These are phyloP conservation scores for Nepenthes alata DNA, from an alignment of 179 eudicot species.

Conservation along the genomic window DNA sequence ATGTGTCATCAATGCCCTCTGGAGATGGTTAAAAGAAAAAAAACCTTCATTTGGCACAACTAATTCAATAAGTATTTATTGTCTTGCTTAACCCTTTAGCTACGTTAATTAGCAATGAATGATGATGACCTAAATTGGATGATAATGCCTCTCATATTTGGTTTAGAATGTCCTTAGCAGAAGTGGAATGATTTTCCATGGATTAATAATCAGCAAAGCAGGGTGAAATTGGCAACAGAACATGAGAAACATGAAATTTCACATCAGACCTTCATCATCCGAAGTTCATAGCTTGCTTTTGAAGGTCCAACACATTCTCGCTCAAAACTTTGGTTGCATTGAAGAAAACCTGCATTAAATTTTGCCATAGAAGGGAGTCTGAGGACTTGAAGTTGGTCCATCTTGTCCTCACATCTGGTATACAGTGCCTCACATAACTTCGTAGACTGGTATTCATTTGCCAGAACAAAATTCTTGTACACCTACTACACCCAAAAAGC, in stretches of 20 bases:
- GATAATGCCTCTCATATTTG: too few relatives aligned
- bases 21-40: neutral
- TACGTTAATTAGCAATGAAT: too few relatives aligned
- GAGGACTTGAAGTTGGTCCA: conserved; percentile 92
- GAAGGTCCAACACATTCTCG: conserved; percentile 76
- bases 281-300: conserved; percentile 62
- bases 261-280: conserved; percentile 66
- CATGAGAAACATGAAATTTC: neutral
- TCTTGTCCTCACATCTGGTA: conserved; percentile 75
- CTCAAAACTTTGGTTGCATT: conserved; percentile 79
- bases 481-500: conserved; percentile 28
- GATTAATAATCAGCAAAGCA: neutral
- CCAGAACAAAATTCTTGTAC: conserved; percentile 51
- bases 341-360: conserved; percentile 74
- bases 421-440: conserved; percentile 71
- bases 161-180: too few relatives aligned
- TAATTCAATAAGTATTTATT: too few relatives aligned
- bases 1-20: neutral
- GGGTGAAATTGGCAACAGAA: conserved; percentile 3
- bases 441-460: conserved; percentile 79
- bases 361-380: conserved; percentile 97
- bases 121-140: too few relatives aligned
- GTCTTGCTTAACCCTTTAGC: too few relatives aligned
- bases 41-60: neutral
- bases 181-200: neutral